Base-by-base conservation (phyloP, 192 early-diverging fungal species). In the Coemansia sp. region DNA sequence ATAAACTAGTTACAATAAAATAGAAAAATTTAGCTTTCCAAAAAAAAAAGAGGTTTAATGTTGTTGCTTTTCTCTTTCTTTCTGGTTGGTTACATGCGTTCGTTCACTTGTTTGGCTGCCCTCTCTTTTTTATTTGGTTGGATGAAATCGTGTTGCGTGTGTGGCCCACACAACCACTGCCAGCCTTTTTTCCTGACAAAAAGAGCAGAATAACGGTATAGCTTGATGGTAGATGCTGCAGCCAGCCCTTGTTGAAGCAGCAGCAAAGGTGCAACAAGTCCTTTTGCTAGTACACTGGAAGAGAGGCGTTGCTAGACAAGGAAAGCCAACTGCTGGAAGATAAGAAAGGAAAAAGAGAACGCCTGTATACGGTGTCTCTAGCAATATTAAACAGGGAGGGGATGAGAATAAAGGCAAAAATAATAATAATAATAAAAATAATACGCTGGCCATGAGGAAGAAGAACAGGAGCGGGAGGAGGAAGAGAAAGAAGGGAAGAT, bases 401-500 rank as follows among this genome's bases (percentile, higher is more conserved):
- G 13, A 15, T 0, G 9, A 45, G 44, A 45, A 45, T 45, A 15
- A n/a, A 50, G 19, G n/a, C 7, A 50, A 50, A 50, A 50, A 50
- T 2, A 16, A 18, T 50, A 50, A 50, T 18, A 50, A 18, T 45
- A 45, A 45, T 12, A 50, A 50, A 6, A 50, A 18, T 45, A 45
- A 45, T 12, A 45, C 32, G 32, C 41, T 39, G 43, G 38, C 54
- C 45, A 68, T 61, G 47, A 61, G 45, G 21, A 56, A 61, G 43
- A 57, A 26, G 43, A 66, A 65, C 16, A 41, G 53, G 44, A 41
- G 44, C 45, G 45, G 47, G 50, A 61, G 21, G 23, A 45, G 37
- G 60, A 40, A 45, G 40, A 45, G 45, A 43, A n/a, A 42, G 48
- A n/a, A 42, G 48, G 53, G 59, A 63, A 37, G 42, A 43, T 63